A percentile compares a stretch with the other conserved stretches of the same genome.
These are phyloP conservation scores for Rhizodiscina lignyota DNA, from an alignment of 495 filamentous ascomycete species.

Conservation along the genomic window DNA sequence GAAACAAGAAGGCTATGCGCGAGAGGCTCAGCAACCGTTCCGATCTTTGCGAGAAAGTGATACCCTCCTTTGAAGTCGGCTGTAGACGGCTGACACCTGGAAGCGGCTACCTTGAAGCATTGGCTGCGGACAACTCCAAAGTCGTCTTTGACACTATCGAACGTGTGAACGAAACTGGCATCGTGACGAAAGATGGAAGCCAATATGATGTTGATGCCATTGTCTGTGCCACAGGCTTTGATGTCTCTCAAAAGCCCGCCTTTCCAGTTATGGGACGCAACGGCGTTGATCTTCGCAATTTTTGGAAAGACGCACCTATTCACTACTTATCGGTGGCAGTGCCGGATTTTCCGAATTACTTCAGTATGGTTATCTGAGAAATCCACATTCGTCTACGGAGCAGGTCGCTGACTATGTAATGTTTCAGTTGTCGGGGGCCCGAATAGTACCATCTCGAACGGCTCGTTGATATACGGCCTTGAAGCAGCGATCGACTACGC, in stretches of 20 bases:
- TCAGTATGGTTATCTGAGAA: no score
- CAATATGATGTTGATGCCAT: slow-evolving; percentile 18
- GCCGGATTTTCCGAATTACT: slow-evolving; percentile 16
- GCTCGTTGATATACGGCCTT: slow-evolving; percentile 1
- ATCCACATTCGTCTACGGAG: no score
- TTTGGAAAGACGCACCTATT: slow-evolving; percentile 9
- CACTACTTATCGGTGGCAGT: slow-evolving; percentile 13
- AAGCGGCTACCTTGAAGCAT: slow-evolving; percentile 17
- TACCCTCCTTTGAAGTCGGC: slow-evolving; percentile 12
- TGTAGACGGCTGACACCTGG: slow-evolving; percentile 16
- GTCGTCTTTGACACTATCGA: slow-evolving; percentile 15
- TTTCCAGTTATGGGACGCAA: slow-evolving; percentile 29
- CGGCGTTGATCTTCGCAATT: slow-evolving; percentile 13
- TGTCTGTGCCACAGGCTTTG: slow-evolving; percentile 33
- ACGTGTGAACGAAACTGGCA: slow-evolving; percentile 10
- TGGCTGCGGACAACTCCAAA: slow-evolving; percentile 16
- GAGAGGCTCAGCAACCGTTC: neutral
- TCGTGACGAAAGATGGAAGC: slow-evolving; percentile 13
- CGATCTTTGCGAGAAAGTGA: slow-evolving; percentile 21
- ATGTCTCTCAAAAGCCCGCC: slow-evolving; percentile 29
- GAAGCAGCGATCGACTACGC: slow-evolving; percentile 36
- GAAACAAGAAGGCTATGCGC: neutral
- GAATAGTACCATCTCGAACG: slow-evolving; percentile 29
- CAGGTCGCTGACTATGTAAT: no score
- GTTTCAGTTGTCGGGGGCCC: slow-evolving; percentile 11